phyloP scores from a whole-genome alignment of 352 stramenopile species.

The Pythium inflatum region DNA sequence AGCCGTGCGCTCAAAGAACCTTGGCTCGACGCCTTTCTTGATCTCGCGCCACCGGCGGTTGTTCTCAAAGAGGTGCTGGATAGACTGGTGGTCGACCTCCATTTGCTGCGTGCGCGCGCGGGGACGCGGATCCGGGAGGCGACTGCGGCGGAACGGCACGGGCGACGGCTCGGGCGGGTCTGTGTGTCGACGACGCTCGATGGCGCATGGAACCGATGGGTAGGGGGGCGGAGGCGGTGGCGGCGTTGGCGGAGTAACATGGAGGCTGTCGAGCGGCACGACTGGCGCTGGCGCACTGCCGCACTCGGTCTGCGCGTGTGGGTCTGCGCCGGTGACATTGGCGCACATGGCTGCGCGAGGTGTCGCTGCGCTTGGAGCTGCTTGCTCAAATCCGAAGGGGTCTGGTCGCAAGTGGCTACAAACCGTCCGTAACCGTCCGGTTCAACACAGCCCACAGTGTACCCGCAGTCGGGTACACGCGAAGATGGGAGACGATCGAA shows the following conservation, averaged over 20 bases:
- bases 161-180: neutral
- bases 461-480: neutral
- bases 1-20: conserved; percentile 54
- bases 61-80: conserved; percentile 58
- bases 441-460: neutral
- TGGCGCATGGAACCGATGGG: neutral
- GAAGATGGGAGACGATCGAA: conserved; percentile 20
- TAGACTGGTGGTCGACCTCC: conserved; percentile 40
- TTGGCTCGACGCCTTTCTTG: conserved; percentile 44
- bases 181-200: neutral
- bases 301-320: no score
- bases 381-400: no score
- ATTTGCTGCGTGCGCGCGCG: conserved; percentile 34
- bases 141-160: conserved; percentile 2
- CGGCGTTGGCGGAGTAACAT: no score
- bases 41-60: conserved; percentile 56
- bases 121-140: conserved; percentile 20
- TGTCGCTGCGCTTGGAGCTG: no score
- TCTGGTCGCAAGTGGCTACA: conserved; percentile 16
- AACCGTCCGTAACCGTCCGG: neutral
- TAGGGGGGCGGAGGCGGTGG: no score
- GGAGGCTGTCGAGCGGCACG: neutral
- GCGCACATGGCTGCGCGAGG: no score
- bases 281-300: neutral
- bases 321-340: no score